Evolutionary conservation across 345 rosid species (phyloP).

Genomic region (Pugionium cornutum): DNA sequence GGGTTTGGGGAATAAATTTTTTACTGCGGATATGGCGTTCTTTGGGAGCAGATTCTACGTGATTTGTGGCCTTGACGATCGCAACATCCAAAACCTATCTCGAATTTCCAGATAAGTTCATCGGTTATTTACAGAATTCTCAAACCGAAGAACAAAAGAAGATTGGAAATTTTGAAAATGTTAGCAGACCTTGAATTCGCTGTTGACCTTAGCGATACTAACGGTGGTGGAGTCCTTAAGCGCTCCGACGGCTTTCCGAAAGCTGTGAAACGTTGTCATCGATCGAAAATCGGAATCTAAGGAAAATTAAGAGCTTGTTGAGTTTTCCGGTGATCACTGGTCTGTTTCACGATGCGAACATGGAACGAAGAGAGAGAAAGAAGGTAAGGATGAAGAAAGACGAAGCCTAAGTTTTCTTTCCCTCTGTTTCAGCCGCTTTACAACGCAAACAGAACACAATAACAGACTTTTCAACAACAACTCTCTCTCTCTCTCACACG

Average conservation of each 20-base stretch:
- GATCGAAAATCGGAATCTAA: not conserved
- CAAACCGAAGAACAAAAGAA: not conserved
- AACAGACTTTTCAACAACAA: slow-evolving; percentile 42
- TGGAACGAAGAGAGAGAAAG: not conserved
- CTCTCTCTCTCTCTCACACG: slow-evolving; percentile 14
- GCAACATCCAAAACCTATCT: slow-evolving; percentile 92
- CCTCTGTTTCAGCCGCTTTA: slow-evolving; percentile 34
- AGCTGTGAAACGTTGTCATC: slow-evolving; percentile 51
- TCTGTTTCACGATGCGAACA: slow-evolving; percentile 13
- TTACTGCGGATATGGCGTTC: slow-evolving; percentile 84
- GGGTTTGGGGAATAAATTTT: slow-evolving; percentile 1
- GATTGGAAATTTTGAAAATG: not conserved
- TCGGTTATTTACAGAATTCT: not conserved
- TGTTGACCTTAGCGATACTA: slow-evolving; percentile 92
- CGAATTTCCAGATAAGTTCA: slow-evolving; percentile 12
- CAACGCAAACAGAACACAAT: slow-evolving; percentile 34
- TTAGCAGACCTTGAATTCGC: slow-evolving; percentile 78
- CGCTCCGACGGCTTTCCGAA: slow-evolving; percentile 93
- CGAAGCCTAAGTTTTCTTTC: slow-evolving; percentile 24
- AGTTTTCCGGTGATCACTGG: slow-evolving; percentile 13
- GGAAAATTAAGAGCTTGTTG: not conserved
- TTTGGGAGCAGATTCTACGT: slow-evolving; percentile 86
- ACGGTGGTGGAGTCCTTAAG: slow-evolving; percentile 94
- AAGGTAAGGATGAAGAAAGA: slow-evolving; percentile 16
- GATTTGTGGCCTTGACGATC: slow-evolving; percentile 92